Evolutionary conservation across 257 asterid genomes (phyloP), one percentile per base, ranked within the genome.

Genomic region (Nicotiana sylvestris): DNA sequence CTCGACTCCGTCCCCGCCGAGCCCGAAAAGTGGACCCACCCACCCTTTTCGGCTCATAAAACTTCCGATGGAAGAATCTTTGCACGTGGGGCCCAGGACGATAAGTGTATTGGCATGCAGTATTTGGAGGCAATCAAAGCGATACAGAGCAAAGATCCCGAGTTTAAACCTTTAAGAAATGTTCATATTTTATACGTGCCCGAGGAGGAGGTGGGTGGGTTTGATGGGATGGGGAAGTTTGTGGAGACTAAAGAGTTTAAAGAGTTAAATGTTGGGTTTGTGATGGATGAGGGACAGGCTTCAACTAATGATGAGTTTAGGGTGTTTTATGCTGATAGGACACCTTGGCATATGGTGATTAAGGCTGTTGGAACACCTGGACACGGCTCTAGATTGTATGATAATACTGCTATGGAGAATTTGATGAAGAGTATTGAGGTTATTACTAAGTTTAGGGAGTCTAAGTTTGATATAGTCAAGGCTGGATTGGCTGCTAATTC

Each of bases 61-160:
- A 33, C 97, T 32, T 21, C 78, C 1, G 89, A 85, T 18, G 99
- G 99, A 9, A 87, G 84, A 78, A 94, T 94, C 66, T 93, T 86
- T 83, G 98, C 95, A 39, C 98, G 98, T 4, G 99, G 99, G 2
- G 93, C 99, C 11, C 99, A 96, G 87, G 99, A 96, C 66, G 99
- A 96, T 82, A 96, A 96, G 62, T 96, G 97, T 70, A 89, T 93
- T 4, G 97, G 91, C 69, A 82, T 94, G 90, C 99, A 94, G 88
- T 94, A 93, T 61, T 78, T 96, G 33, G 97, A 93, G 83, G 98
- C 98, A 9, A 92, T 94, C 21, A 93, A 65, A 39, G 81, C 56
- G 43, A 81, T 81, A 33, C 77, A 81, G 53, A 81, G 6, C 51
- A 51, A 8, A 15, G 39, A 53, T 56, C 64, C 78, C 4, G 17